phyloP scores from a whole-genome alignment of 1,139 yeast genomes.

The Magnusiomyces ingens region DNA sequence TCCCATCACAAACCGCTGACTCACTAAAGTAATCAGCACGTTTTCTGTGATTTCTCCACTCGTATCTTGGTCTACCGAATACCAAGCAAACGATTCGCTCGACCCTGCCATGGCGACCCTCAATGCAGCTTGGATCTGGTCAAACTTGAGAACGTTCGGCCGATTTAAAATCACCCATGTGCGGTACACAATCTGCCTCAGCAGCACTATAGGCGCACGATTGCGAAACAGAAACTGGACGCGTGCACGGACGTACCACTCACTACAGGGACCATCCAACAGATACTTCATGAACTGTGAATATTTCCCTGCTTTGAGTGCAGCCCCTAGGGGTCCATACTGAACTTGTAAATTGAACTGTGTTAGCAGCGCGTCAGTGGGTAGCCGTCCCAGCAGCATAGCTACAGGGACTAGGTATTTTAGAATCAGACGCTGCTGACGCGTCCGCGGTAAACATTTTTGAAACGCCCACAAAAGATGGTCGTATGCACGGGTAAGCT shows the following conservation, averaged over 20 bases:
- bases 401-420: constrained; percentile 50
- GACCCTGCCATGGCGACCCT: constrained; percentile 4
- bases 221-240: constrained; percentile 27
- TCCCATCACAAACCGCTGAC: constrained; percentile 34
- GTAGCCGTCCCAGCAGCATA: constrained; percentile 33
- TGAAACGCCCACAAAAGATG: constrained; percentile 60
- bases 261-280: constrained; percentile 17
- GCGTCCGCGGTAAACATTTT: constrained; percentile 36
- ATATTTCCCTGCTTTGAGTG: constrained; percentile 27
- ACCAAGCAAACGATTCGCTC: constrained; percentile 13
- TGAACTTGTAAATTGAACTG: constrained; percentile 21
- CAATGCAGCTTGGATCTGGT: constrained; percentile 12
- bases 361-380: constrained; percentile 25
- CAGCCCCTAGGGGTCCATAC: constrained; percentile 28
- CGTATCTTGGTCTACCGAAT: constrained; percentile 17
- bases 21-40: constrained; percentile 32
- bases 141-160: background rate
- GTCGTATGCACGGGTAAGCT: constrained; percentile 46
- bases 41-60: constrained; percentile 29
- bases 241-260: constrained; percentile 26
- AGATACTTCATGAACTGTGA: constrained; percentile 24
- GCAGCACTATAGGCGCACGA: constrained; percentile 27
- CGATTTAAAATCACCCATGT: constrained; percentile 7
- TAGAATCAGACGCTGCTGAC: constrained; percentile 39
- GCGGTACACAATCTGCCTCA: constrained; percentile 26